A percentile compares a stretch with the other conserved stretches of the same genome.
These are phyloP conservation scores for Termitomyces sp. DNA, from an alignment of 768 basidiomycete genomes.

Conservation along the genomic window DNA sequence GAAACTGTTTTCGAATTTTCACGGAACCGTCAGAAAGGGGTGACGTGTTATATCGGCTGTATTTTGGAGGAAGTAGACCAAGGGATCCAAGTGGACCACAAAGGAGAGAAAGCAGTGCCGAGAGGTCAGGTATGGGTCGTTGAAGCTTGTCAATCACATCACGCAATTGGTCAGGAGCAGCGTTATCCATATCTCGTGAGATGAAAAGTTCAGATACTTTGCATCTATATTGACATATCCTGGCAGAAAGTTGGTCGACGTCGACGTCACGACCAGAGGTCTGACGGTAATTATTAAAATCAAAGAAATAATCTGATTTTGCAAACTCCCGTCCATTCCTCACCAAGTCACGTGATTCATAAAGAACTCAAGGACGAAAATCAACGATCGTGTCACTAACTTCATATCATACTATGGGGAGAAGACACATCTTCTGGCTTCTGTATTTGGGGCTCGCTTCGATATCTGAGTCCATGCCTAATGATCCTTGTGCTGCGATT, in stretches of 20 bases:
- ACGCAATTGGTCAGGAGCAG: conserved; percentile 21
- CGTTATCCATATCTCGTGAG: conserved; percentile 9
- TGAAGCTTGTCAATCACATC: conserved; percentile 41
- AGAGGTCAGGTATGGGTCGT: conserved; percentile 40
- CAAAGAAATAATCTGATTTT: too few species aligned
- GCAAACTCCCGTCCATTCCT: too few species aligned
- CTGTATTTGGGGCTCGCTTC: background rate
- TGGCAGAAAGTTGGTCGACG: background rate
- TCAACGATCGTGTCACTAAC: too few species aligned
- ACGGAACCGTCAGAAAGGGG: conserved; percentile 29
- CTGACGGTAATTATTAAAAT: background rate
- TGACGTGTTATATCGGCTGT: conserved; percentile 35
- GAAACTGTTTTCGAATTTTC: conserved; percentile 35
- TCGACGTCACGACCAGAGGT: background rate
- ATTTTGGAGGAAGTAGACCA: conserved; percentile 57
- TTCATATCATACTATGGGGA: background rate
- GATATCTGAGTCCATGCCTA: background rate
- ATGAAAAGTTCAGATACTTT: background rate
- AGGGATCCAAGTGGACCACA: conserved; percentile 51
- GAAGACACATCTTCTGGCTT: background rate
- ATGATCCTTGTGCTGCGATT: conserved; percentile 48
- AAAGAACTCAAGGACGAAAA: too few species aligned
- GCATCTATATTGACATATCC: background rate
- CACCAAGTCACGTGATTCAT: too few species aligned
- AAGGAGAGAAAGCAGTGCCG: conserved; percentile 51